A percentile compares a stretch with the other conserved stretches of the same genome.
These are phyloP conservation scores for Hortaea werneckii DNA, from an alignment of 2,329 filamentous ascomycete species.

Conservation along the genomic window DNA sequence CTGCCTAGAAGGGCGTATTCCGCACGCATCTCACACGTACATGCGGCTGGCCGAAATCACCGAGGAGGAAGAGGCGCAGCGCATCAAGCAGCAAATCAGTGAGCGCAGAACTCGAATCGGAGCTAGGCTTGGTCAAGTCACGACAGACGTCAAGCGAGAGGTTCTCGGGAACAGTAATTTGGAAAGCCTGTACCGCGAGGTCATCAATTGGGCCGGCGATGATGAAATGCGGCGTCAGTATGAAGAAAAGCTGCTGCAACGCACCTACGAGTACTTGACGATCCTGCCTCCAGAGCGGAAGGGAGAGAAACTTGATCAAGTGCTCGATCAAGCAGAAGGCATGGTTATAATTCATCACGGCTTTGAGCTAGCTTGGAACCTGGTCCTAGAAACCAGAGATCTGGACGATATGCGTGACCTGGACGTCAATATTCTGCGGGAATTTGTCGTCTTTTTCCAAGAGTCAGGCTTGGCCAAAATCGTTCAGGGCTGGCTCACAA, in stretches of 20 bases:
- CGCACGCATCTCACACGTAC: constrained; percentile 70
- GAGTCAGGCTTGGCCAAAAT: constrained; percentile 73
- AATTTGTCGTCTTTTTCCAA: constrained; percentile 77
- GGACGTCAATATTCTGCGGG: constrained; percentile 65
- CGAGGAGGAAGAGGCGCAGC: constrained; percentile 77
- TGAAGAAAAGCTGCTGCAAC: constrained; percentile 79
- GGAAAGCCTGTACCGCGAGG: constrained; percentile 67
- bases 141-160: constrained; percentile 75
- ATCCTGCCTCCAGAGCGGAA: constrained; percentile 62
- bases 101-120: constrained; percentile 82
- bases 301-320: constrained; percentile 56
- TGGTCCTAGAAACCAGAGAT: constrained; percentile 83
- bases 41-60: constrained; percentile 71
- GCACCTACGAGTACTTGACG: constrained; percentile 68
- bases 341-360: constrained; percentile 97
- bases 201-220: constrained; percentile 84
- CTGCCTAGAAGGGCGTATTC: constrained; percentile 73
- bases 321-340: constrained; percentile 68
- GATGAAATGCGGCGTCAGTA: constrained; percentile 75
- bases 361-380: constrained; percentile 81
- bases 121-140: constrained; percentile 73
- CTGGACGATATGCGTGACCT: constrained; percentile 62
- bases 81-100: constrained; percentile 80
- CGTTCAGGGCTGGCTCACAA: constrained; percentile 70
- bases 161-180: constrained; percentile 66